Percentiles rank a stretch among this genome's conserved stretches.
Conservation (phyloP, 306 rosid species). For the Prinsepia uniflora region DNA sequence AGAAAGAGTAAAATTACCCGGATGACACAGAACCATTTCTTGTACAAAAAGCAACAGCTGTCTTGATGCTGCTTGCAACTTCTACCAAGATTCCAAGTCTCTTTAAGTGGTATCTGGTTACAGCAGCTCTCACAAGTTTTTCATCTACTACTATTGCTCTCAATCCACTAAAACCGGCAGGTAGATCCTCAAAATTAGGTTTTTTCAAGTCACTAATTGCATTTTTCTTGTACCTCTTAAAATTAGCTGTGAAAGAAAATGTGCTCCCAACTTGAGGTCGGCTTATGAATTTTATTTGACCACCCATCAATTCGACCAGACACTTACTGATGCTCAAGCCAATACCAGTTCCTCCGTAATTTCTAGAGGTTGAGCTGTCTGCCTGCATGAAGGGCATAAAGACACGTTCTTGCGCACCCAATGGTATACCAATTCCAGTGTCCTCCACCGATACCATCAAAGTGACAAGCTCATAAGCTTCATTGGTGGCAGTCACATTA, state of each 20-base stretch:
- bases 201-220: conserved; percentile 48
- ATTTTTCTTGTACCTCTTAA: conserved; percentile 58
- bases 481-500: conserved; percentile 28
- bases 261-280: conserved; percentile 88
- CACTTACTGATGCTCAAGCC: conserved; percentile 98
- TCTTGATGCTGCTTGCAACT: conserved; percentile 51
- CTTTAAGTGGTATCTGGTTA: conserved; percentile 82
- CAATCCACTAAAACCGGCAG: conserved; percentile 72
- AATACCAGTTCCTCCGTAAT: conserved; percentile 96
- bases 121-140: conserved; percentile 94
- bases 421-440: conserved; percentile 94
- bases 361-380: conserved; percentile 94
- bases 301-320: conserved; percentile 93
- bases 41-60: conserved; percentile 52
- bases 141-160: conserved; percentile 81
- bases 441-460: conserved; percentile 90
- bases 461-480: conserved; percentile 57
- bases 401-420: conserved; percentile 73
- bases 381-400: conserved; percentile 97
- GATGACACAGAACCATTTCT: conserved; percentile 58
- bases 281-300: conserved; percentile 73
- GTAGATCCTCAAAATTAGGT: conserved; percentile 67
- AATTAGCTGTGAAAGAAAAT: conserved; percentile 72
- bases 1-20: conserved; percentile 39
- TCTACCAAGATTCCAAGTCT: conserved; percentile 83